Evolutionary conservation across 345 rosid genomes (phyloP), one percentile per base, ranked within the genome.

Genomic region (Eutrema heterophyllum): DNA sequence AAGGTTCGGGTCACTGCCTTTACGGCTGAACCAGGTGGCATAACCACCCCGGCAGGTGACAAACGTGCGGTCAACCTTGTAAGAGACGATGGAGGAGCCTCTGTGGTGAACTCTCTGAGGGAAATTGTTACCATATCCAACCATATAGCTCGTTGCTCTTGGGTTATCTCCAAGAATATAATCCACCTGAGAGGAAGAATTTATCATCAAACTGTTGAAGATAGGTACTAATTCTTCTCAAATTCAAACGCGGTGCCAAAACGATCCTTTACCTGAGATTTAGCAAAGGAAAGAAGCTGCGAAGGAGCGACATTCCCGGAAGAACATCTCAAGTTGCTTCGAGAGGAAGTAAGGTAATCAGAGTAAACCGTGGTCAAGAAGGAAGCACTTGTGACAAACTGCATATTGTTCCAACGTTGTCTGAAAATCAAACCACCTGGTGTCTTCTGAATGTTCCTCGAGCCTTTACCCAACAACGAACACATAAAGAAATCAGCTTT

Each of bases 111-210:
- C 96, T 74, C 88, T 89, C 60, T 84, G 80, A 2, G 99, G 99
- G 73, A 83, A 96, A 74, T 92, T 92, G 88, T 86, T 89, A 33
- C 99, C 98, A 53, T 92, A 96, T 0, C 98, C 99, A 40, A 96
- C 97, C 99, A 96, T 89, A 73, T 96, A 96, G 63, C 98, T 92
- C 4, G 96, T 96, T 10, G 92, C 97, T 78, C 96, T 84, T 0
- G 99, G 99, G 76, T 96, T 96, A 81, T 96, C 99, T 29, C 98
- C 99, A 49, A 96, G 95, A 66, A 96, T 86, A 73, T 96, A 96
- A 70, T 96, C 99, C 43, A 90, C 92, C 91, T 94, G 97, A 64
- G 88, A 87, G 27, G 32, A 46, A 15, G 6, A 30, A 66, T 27
- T 7, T 27, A 9, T 48, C 30, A 46, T 0, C 6, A 44, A 48